Base-by-base conservation (phyloP, 2,329 filamentous ascomycete species). In the Hymenoscyphus repandus region DNA sequence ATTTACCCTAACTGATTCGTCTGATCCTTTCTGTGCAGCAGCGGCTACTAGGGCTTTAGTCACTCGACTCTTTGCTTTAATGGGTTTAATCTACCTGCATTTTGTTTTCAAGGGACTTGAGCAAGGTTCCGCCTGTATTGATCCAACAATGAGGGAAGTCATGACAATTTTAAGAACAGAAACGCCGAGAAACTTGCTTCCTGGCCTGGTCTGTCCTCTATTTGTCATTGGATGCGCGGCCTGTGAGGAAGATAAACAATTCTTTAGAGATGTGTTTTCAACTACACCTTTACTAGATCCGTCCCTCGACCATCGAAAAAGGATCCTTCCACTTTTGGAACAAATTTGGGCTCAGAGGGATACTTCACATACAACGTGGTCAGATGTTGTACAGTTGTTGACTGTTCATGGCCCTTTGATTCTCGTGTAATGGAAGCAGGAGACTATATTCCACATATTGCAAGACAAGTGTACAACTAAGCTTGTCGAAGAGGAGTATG, bases 261-360 rank as follows among this genome's bases (percentile, higher is more conserved):
- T 57, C 15, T 64, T 65, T 37, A 56, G 56, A 55, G 36, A 52
- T 13, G 32, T 54, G 1, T 64, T 64, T 46, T 60, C 58, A 13
- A 51, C 56, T 18, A 36, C 50, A 10, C 59, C 61, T 32, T 41
- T 65, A 15, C 37, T 63, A 9, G 58, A 64, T 53, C 51, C 58
- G 4, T 56, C 47, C 7, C 45, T 64, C 20, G 49, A 58, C 45
- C 62, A 65, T 55, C 59, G 62, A 37, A 40, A 42, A 22, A 58
- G 51, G 33, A 57, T 64, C 27, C 36, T 64, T n/a, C 58, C 61
- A 22, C 40, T 60, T 38, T 40, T 65, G 17, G 60, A 64, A 54
- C 50, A 59, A 10, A 48, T 62, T 18, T 64, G 62, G 62, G 47
- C 13, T 10, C 50, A 36, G 40, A 57, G 58, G 36, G 9, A 46